Evolutionary conservation across 257 asterid genomes (phyloP).

Genomic region (Eustoma russellianum): DNA sequence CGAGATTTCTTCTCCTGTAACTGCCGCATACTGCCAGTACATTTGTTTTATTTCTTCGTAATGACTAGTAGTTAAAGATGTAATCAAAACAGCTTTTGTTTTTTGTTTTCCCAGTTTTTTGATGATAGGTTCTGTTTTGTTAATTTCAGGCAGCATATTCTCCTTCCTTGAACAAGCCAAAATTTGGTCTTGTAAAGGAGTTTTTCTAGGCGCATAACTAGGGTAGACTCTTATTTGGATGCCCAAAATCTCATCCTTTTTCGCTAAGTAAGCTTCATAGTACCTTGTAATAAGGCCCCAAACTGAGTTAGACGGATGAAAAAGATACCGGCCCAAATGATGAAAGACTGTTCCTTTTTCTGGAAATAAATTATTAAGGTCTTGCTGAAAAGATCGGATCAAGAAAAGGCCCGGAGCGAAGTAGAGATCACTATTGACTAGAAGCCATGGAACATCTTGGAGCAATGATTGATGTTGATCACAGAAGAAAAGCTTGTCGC

Average conservation of each 20-base stretch:
- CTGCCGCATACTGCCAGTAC: slow-evolving; percentile 60
- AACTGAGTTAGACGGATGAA: slow-evolving; percentile 66
- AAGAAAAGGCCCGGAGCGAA: slow-evolving; percentile 61
- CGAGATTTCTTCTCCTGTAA: slow-evolving; percentile 38
- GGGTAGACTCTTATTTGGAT: slow-evolving; percentile 50
- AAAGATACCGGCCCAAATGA: slow-evolving; percentile 55
- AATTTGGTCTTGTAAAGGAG: slow-evolving; percentile 47
- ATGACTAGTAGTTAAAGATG: slow-evolving; percentile 55
- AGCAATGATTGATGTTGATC: slow-evolving; percentile 42
- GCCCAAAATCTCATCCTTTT: slow-evolving; percentile 49
- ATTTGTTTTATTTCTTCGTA: slow-evolving; percentile 41
- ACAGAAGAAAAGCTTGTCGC: slow-evolving; percentile 61
- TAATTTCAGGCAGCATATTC: slow-evolving; percentile 35
- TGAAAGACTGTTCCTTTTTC: slow-evolving; percentile 67
- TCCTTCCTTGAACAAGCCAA: slow-evolving; percentile 43
- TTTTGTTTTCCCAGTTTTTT: slow-evolving; percentile 19
- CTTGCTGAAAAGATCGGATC: slow-evolving; percentile 50
- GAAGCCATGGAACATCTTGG: slow-evolving; percentile 46
- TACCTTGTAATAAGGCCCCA: slow-evolving; percentile 66
- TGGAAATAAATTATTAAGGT: slow-evolving; percentile 47
- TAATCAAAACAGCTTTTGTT: slow-evolving; percentile 33
- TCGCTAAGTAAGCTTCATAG: slow-evolving; percentile 44
- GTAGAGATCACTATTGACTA: slow-evolving; percentile 53
- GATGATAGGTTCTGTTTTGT: slow-evolving; percentile 9
- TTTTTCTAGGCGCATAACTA: slow-evolving; percentile 25